Evolutionary conservation across 345 rosid genomes (phyloP).

Genomic region (Populus simonii): DNA sequence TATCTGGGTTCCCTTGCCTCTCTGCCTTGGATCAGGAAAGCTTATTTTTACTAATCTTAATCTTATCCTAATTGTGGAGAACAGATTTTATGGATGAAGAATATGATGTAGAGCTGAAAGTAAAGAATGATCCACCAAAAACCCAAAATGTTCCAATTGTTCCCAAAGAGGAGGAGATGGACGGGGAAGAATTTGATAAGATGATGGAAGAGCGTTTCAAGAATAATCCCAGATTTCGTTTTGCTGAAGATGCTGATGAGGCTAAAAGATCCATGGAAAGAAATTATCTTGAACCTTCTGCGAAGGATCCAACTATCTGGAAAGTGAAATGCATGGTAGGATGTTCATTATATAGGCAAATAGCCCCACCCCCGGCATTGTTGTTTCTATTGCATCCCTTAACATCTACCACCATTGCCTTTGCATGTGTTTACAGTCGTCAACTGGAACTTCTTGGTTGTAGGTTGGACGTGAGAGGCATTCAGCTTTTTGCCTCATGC

Average conservation of each 20-base stretch:
- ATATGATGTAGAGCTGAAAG: conserved; percentile 34
- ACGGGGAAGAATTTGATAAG: conserved; percentile 76
- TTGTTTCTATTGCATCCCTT: background rate
- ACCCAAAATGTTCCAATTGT: conserved; percentile 37
- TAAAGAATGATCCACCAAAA: conserved; percentile 43
- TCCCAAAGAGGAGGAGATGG: conserved; percentile 76
- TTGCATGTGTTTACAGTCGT: background rate
- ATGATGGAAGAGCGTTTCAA: conserved; percentile 83
- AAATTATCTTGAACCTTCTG: conserved; percentile 44
- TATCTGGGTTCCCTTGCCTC: background rate
- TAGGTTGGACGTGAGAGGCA: conserved; percentile 84
- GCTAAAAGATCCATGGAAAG: conserved; percentile 50
- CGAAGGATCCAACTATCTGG: conserved; percentile 72
- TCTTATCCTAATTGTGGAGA: background rate
- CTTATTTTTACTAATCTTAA: background rate
- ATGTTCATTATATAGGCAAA: background rate
- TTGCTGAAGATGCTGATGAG: conserved; percentile 58
- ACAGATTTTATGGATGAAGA: conserved; percentile 30
- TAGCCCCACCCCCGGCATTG: background rate
- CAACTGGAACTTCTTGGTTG: conserved; percentile 22
- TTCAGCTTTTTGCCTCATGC: conserved; percentile 86
- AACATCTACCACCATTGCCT: background rate
- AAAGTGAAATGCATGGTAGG: conserved; percentile 90
- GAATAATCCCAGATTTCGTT: conserved; percentile 46
- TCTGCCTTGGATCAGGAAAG: background rate